A percentile compares a stretch with the other conserved stretches of the same genome.
These are phyloP conservation scores for Cyclaneusma minus DNA, from an alignment of 2,329 filamentous ascomycete species.

Conservation along the genomic window DNA sequence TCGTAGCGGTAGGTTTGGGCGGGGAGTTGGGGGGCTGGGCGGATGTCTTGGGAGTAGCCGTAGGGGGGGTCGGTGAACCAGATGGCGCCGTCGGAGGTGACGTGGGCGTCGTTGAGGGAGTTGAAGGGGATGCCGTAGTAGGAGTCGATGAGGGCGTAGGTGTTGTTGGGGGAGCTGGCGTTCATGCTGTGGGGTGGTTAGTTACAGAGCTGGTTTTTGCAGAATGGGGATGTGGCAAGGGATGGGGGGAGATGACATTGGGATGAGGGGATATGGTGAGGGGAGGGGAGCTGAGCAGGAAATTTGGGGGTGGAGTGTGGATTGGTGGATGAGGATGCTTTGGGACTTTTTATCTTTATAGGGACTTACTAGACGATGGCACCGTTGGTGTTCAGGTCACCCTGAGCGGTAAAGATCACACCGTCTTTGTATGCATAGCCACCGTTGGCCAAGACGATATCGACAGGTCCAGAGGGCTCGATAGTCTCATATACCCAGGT, in stretches of 20 bases:
- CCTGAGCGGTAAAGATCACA: conserved; percentile 13
- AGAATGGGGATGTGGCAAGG: too few species aligned
- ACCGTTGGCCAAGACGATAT: conserved; percentile 10
- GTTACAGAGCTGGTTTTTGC: too few species aligned
- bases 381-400: conserved; percentile 4
- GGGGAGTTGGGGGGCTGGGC: conserved; percentile 32
- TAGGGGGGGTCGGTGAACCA: conserved; percentile 51
- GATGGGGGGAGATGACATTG: too few species aligned
- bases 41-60: conserved; percentile 41
- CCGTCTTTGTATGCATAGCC: conserved; percentile 11
- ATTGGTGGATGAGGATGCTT: too few species aligned
- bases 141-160: conserved; percentile 35
- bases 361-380: conserved; percentile 10
- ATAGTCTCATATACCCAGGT: conserved; percentile 13
- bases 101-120: conserved; percentile 41
- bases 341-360: too few species aligned
- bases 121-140: conserved; percentile 43
- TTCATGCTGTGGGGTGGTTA: too few species aligned
- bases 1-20: conserved; percentile 44
- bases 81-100: conserved; percentile 37
- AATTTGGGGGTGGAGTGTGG: too few species aligned
- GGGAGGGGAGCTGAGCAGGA: too few species aligned
- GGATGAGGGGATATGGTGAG: too few species aligned
- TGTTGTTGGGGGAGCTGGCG: conserved; percentile 6
- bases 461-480: conserved; percentile 3